Evolutionary conservation across 2,329 filamentous ascomycete species (phyloP), one percentile per base, ranked within the genome.

Genomic region (Camptophora hylomeconis): DNA sequence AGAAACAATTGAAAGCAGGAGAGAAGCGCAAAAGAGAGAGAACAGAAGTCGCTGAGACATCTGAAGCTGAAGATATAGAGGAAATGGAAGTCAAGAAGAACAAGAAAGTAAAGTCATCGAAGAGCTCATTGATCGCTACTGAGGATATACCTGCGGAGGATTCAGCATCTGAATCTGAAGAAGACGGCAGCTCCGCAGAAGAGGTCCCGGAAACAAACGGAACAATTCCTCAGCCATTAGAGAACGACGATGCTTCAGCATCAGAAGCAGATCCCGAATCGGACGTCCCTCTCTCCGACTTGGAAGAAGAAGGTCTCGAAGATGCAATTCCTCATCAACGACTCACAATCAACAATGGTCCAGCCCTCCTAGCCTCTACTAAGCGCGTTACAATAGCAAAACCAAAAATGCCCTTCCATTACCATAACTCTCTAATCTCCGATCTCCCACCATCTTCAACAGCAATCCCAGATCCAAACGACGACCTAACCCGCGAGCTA

Each of bases 311-410:
- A 39, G 84, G 92, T 46, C 78, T 73, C 46, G 81, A 81, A 56
- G 86, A 93, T 49, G 70, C 93, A 21, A 73, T 92, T 37, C 82
- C 84, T 10, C 80, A 92, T 59, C 83, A 89, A 52, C 80, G 84
- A 46, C 75, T 94, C 42, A 94, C 86, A 30, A 95, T 95, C 62
- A 94, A 98, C 69, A 98, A 98, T 63, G 86, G 80, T 30, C 66
- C 80, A 41, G 89, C 87, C 18, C 80, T 98, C 28, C 71, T 73
- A 41, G 67, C 80, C 43, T 75, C 83, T 8, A 68, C 92, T 38
- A 79, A 80, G 49, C 82, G 86, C 38, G 56, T 62, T 41, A 63
- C 71, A 17, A 62, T 89, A 29, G 72, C 80, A 7, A 72, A 71
- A 31, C 65, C 70, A 31, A 67, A 69, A 40, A 73, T 81, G 12